phyloP scores from a whole-genome alignment of 768 basidiomycete genomes.

The Grammothele lineata region DNA sequence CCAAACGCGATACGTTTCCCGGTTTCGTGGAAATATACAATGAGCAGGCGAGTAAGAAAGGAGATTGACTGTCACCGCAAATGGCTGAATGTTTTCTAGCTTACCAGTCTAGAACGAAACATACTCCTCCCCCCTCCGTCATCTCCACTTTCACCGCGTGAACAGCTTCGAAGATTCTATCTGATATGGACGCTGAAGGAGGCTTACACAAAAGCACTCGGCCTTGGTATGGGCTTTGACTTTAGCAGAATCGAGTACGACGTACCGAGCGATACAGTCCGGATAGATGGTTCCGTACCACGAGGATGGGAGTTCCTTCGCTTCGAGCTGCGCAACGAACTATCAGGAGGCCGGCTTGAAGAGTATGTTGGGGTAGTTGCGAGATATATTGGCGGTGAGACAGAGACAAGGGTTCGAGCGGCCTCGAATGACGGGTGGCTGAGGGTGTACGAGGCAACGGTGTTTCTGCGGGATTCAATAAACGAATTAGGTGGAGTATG shows the following conservation, averaged over 20 bases:
- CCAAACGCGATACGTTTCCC: conserved; percentile 49
- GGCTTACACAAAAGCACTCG: conserved; percentile 87
- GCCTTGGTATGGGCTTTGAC: conserved; percentile 79
- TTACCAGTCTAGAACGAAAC: conserved; percentile 35
- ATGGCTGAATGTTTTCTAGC: conserved; percentile 25
- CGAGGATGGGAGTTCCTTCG: conserved; percentile 67
- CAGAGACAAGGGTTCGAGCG: conserved; percentile 7
- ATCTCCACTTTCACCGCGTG: conserved; percentile 39
- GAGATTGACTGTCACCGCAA: neutral
- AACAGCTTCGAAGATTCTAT: conserved; percentile 62
- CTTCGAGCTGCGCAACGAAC: conserved; percentile 39
- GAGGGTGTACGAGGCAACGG: conserved; percentile 14
- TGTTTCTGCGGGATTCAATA: no score
- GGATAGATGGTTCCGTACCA: conserved; percentile 54
- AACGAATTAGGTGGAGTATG: no score
- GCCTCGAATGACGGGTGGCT: conserved; percentile 17
- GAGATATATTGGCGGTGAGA: conserved; percentile 43
- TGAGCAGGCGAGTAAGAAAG: conserved; percentile 49
- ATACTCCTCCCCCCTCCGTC: conserved; percentile 27
- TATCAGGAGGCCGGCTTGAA: conserved; percentile 36
- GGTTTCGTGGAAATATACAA: conserved; percentile 61
- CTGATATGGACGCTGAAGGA: conserved; percentile 91
- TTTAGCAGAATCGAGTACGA: conserved; percentile 75
- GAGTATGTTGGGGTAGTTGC: conserved; percentile 67
- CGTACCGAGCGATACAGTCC: conserved; percentile 43